phyloP scores from a whole-genome alignment of 2,329 filamentous ascomycete genomes.

The Fusarium drepaniforme region DNA sequence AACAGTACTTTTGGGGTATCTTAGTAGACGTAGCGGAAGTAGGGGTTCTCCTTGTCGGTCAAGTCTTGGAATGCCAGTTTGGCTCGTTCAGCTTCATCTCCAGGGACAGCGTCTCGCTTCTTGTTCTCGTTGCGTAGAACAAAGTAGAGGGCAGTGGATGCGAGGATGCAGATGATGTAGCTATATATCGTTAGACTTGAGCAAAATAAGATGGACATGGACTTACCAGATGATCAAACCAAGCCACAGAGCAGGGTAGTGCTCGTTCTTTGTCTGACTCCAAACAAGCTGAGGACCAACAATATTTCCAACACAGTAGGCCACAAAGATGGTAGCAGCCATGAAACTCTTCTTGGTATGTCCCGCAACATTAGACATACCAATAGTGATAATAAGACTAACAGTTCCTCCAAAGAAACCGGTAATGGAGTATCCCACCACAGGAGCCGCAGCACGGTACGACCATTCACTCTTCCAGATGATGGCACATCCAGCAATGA shows the following conservation, averaged over 20 bases:
- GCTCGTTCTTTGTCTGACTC: conserved; percentile 71
- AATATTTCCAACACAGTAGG: conserved; percentile 82
- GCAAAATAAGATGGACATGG: background rate
- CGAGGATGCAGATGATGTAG: conserved; percentile 75
- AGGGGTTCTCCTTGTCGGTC: conserved; percentile 76
- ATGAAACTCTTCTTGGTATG: conserved; percentile 84
- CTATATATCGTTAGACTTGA: conserved; percentile 49
- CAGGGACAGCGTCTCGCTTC: conserved; percentile 57
- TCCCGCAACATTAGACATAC: conserved; percentile 77
- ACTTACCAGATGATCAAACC: conserved; percentile 72
- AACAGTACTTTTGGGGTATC: conserved; percentile 6
- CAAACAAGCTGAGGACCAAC: conserved; percentile 79
- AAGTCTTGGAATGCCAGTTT: conserved; percentile 75
- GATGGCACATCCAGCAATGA: conserved; percentile 79
- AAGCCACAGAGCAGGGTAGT: conserved; percentile 80
- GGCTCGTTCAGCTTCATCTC: conserved; percentile 72
- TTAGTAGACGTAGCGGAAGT: conserved; percentile 69
- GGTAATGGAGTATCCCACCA: conserved; percentile 78
- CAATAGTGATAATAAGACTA: conserved; percentile 65
- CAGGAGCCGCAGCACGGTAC: conserved; percentile 73
- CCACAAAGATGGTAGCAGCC: conserved; percentile 79
- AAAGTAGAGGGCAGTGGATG: conserved; percentile 67
- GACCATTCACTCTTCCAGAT: conserved; percentile 79
- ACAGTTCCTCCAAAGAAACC: conserved; percentile 81
- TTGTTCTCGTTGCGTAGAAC: conserved; percentile 71